phyloP scores from a whole-genome alignment of 495 filamentous ascomycete species.

The Choiromyces venosus region DNA sequence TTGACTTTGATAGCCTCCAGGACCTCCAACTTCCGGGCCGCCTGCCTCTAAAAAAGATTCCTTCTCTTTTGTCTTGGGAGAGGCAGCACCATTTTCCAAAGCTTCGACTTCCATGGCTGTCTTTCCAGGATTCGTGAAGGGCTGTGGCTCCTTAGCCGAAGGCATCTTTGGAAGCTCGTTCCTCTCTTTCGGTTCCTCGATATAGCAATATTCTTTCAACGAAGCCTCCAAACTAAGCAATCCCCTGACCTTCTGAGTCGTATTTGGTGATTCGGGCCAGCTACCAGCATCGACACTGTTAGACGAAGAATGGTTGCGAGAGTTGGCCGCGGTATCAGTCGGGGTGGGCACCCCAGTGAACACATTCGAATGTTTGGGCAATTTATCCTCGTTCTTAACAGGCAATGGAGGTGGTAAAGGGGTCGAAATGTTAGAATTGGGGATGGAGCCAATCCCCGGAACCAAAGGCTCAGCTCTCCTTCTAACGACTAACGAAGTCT shows the following conservation, averaged over 20 bases:
- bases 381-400: conserved; percentile 23
- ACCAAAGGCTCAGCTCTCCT: conserved; percentile 26
- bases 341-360: conserved; percentile 38
- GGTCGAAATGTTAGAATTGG: conserved; percentile 3
- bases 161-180: conserved; percentile 28
- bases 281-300: conserved; percentile 29
- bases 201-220: conserved; percentile 25
- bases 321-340: conserved; percentile 22
- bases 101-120: conserved; percentile 5
- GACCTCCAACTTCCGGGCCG: conserved; percentile 12
- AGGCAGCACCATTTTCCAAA: neutral
- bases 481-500: neutral
- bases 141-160: conserved; percentile 17
- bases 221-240: neutral
- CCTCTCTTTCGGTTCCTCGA: conserved; percentile 21
- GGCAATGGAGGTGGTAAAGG: conserved; percentile 12
- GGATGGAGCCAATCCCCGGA: conserved; percentile 6
- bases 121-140: conserved; percentile 12
- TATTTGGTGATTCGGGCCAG: conserved; percentile 16
- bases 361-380: conserved; percentile 37
- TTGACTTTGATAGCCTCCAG: neutral
- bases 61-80: neutral
- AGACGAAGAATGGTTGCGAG: conserved; percentile 13
- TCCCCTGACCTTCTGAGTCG: conserved; percentile 4
- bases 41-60: conserved; percentile 25